Evolutionary conservation across 2,329 filamentous ascomycete species (phyloP).

Genomic region (Sarocladium kiliense): DNA sequence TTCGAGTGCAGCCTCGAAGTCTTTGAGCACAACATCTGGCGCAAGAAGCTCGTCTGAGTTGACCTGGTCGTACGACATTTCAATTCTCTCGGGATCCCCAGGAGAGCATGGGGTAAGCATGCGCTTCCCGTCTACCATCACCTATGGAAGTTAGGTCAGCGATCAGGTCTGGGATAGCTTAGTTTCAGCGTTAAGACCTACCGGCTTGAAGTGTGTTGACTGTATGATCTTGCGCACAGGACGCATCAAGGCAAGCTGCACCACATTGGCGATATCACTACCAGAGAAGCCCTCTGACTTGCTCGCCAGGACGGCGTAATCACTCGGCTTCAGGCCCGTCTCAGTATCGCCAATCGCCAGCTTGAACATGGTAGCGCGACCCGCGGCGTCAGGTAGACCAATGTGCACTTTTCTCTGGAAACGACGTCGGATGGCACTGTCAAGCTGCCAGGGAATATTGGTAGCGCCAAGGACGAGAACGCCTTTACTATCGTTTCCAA

Average conservation of each 20-base stretch:
- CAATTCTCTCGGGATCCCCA: conserved; percentile 75
- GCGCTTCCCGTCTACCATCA: conserved; percentile 60
- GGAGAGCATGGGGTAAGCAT: conserved; percentile 90
- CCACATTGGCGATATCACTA: conserved; percentile 91
- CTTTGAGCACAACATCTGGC: conserved; percentile 79
- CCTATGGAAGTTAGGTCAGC: conserved; percentile 37
- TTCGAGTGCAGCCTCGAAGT: conserved; percentile 90
- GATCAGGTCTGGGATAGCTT: background rate
- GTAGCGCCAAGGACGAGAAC: conserved; percentile 94
- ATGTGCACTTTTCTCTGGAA: conserved; percentile 98
- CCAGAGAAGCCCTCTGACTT: conserved; percentile 92
- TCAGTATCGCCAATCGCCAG: conserved; percentile 90
- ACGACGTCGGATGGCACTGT: conserved; percentile 89
- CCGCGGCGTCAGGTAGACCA: conserved; percentile 79
- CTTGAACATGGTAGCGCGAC: conserved; percentile 92
- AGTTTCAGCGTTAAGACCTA: too few relatives aligned
- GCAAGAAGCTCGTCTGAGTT: conserved; percentile 80
- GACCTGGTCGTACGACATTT: conserved; percentile 92
- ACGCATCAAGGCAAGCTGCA: conserved; percentile 96
- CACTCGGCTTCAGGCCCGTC: conserved; percentile 70
- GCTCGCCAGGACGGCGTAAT: conserved; percentile 75
- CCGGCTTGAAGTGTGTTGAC: conserved; percentile 95
- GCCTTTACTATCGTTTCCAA: conserved; percentile 90
- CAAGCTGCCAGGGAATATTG: conserved; percentile 98
- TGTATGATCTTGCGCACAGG: conserved; percentile 95